Percentiles rank a stretch among this genome's conserved stretches.
These are phyloP conservation scores for Aspergillus flavus DNA, from an alignment of 2,329 filamentous ascomycete genomes.

Conservation along the genomic window DNA sequence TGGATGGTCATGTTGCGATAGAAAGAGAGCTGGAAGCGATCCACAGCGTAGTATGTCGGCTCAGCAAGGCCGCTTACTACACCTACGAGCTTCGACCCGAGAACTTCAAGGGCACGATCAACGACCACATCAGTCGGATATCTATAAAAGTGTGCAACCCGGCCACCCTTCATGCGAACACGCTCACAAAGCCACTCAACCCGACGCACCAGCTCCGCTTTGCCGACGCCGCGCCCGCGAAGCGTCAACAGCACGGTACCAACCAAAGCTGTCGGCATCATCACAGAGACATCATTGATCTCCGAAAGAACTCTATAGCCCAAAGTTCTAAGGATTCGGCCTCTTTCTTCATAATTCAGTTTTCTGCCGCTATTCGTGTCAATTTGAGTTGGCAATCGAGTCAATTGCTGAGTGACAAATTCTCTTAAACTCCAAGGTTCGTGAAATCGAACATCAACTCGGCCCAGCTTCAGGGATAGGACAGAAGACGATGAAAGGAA, in stretches of 20 bases:
- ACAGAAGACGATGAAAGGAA: slow-evolving; percentile 90
- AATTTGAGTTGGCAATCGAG: slow-evolving; percentile 53
- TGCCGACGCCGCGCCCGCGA: slow-evolving; percentile 87
- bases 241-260: slow-evolving; percentile 91
- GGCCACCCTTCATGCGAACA: slow-evolving; percentile 81
- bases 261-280: slow-evolving; percentile 96
- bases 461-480: slow-evolving; percentile 81
- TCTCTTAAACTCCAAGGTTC: slow-evolving; percentile 88
- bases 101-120: slow-evolving; percentile 84
- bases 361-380: slow-evolving; percentile 38
- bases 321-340: slow-evolving; percentile 78
- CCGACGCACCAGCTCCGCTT: slow-evolving; percentile 78
- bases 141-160: slow-evolving; percentile 89
- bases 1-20: slow-evolving; percentile 99
- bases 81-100: slow-evolving; percentile 87
- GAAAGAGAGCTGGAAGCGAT: slow-evolving; percentile 95
- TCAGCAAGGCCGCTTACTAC: slow-evolving; percentile 78
- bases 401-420: slow-evolving; percentile 78
- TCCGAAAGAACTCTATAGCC: slow-evolving; percentile 91
- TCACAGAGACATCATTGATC: slow-evolving; percentile 93
- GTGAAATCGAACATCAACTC: slow-evolving; percentile 94
- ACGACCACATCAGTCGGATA: slow-evolving; percentile 79
- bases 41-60: slow-evolving; percentile 91
- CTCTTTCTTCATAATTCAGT: slow-evolving; percentile 58
- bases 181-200: slow-evolving; percentile 88